These are phyloP conservation scores for Coleophoma crateriformis DNA, from an alignment of 2,329 filamentous ascomycete genomes.

Conservation along the genomic window DNA sequence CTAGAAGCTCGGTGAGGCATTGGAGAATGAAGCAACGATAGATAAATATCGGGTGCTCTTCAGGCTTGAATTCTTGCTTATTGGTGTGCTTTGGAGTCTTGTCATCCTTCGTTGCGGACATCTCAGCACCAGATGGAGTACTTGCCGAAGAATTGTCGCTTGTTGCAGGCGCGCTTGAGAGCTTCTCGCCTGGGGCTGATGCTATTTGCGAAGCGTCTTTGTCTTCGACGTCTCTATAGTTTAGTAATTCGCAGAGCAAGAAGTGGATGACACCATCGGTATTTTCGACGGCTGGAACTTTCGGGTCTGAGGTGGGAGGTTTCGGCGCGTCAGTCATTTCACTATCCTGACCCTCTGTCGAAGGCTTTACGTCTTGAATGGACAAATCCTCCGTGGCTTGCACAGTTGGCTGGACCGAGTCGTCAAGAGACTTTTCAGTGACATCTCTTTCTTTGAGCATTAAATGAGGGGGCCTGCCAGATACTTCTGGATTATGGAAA, in stretches of 20 bases:
- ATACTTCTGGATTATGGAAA: constrained; percentile 26
- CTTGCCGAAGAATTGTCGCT: constrained; percentile 20
- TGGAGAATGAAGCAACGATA: constrained; percentile 94
- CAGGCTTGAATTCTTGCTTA: constrained; percentile 79
- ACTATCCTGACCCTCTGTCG: constrained; percentile 54
- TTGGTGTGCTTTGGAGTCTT: constrained; percentile 48
- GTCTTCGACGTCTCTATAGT: constrained; percentile 89
- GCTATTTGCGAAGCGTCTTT: constrained; percentile 49
- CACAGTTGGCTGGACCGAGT: constrained; percentile 24
- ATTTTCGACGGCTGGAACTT: constrained; percentile 81
- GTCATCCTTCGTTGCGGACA: constrained; percentile 13
- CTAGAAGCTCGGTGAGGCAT: constrained; percentile 83
- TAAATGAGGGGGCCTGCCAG: constrained; percentile 38
- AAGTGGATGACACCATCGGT: constrained; percentile 95
- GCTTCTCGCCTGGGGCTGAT: constrained; percentile 8
- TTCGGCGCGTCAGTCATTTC: constrained; percentile 63
- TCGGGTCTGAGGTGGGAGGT: constrained; percentile 54
- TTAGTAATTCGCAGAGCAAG: constrained; percentile 83
- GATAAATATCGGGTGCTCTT: constrained; percentile 92
- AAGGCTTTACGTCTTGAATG: constrained; percentile 48
- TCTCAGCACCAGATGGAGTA: constrained; percentile 27
- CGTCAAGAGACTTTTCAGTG: constrained; percentile 15
- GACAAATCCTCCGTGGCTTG: constrained; percentile 28
- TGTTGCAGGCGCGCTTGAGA: constrained; percentile 6
- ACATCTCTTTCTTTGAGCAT: constrained; percentile 20